These are phyloP conservation scores for Claviceps monticola DNA, from an alignment of 2,329 filamentous ascomycete genomes.

Conservation along the genomic window DNA sequence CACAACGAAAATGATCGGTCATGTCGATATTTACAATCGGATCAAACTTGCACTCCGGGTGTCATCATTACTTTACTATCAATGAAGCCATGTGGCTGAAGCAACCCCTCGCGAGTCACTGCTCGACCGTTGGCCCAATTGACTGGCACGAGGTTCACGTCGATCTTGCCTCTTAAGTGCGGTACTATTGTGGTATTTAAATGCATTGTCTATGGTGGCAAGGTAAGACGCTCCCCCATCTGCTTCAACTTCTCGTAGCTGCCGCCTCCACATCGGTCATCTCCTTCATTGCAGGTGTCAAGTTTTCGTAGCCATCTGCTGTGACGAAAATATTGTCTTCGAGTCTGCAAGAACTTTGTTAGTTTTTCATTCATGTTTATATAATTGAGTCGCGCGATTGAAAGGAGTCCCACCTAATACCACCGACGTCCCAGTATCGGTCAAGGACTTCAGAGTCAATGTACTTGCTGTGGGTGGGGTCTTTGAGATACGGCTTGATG, in stretches of 20 bases:
- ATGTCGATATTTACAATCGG: too few species aligned
- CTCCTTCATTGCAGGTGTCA: conserved; percentile 60
- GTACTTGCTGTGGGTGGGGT: conserved; percentile 58
- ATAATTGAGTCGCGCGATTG: background rate
- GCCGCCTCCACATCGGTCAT: conserved; percentile 42
- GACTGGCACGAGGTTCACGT: too few species aligned
- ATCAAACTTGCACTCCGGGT: too few species aligned
- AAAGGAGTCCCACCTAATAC: conserved; percentile 41
- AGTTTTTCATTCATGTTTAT: background rate
- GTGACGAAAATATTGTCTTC: conserved; percentile 66
- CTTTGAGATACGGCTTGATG: conserved; percentile 63
- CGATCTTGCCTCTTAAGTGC: too few species aligned
- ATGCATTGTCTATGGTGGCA: background rate
- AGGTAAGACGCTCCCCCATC: too few species aligned
- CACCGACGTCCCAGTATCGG: conserved; percentile 71
- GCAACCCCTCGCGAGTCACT: too few species aligned
- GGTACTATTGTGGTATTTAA: background rate
- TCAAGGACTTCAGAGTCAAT: conserved; percentile 63
- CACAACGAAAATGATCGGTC: too few species aligned
- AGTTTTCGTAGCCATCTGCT: conserved; percentile 52
- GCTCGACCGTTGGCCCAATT: too few species aligned
- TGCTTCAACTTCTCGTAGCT: background rate
- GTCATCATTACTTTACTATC: too few species aligned
- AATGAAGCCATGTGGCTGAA: too few species aligned
- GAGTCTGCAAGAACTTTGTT: conserved; percentile 24